phyloP scores from a whole-genome alignment of 1,284 basidiomycete genomes.

The Volvariella volvacea region DNA sequence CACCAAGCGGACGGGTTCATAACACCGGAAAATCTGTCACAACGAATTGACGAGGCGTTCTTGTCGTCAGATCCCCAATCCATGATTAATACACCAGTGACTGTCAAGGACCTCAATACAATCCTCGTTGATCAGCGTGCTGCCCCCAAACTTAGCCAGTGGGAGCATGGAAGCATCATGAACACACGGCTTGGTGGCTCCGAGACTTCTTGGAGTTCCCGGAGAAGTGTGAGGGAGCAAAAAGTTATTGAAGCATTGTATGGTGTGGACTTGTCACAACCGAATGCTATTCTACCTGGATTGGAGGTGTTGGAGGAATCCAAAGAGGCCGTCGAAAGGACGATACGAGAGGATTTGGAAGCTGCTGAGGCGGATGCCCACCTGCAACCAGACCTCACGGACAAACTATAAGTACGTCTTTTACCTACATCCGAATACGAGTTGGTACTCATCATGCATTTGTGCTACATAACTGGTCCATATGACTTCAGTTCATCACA shows the following conservation, averaged over 20 bases:
- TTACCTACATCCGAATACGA: too few relatives aligned
- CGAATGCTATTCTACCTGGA: slow-evolving; percentile 34
- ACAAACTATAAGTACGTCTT: neutral
- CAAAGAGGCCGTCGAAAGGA: slow-evolving; percentile 21
- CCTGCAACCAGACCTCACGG: neutral
- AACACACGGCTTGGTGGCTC: slow-evolving; percentile 6
- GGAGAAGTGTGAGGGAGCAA: slow-evolving; percentile 29
- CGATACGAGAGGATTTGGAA: slow-evolving; percentile 19
- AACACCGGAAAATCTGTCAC: slow-evolving; percentile 57
- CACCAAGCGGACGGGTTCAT: slow-evolving; percentile 63
- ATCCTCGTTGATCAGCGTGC: slow-evolving; percentile 19
- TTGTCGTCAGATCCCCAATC: slow-evolving; percentile 11
- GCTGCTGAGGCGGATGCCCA: slow-evolving; percentile 6
- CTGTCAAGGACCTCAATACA: slow-evolving; percentile 17
- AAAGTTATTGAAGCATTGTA: slow-evolving; percentile 53
- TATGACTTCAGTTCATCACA: too few relatives aligned
- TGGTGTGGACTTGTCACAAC: slow-evolving; percentile 37
- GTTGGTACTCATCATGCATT: slow-evolving; percentile 1
- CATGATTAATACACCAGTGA: slow-evolving; percentile 4
- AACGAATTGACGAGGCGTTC: slow-evolving; percentile 61
- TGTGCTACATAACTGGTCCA: too few relatives aligned
- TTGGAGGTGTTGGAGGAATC: slow-evolving; percentile 51
- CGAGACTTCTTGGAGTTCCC: slow-evolving; percentile 26
- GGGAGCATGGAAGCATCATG: slow-evolving; percentile 6
- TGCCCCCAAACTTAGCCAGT: slow-evolving; percentile 35